These are phyloP conservation scores for Daldinia grandis DNA, from an alignment of 495 filamentous ascomycete genomes.

Conservation along the genomic window DNA sequence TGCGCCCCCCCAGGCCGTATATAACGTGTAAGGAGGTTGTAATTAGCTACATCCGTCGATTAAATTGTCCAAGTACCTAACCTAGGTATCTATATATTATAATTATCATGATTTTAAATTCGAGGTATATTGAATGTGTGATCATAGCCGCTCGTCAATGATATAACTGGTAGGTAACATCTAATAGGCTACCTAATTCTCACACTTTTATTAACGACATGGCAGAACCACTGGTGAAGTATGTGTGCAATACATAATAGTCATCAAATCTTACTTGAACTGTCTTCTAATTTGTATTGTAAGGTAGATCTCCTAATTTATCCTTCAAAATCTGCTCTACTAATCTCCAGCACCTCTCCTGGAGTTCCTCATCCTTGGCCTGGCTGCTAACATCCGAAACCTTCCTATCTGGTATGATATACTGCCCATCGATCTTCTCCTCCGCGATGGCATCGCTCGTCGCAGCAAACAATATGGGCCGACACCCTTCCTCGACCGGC, in stretches of 20 bases:
- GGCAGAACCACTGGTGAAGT: background rate
- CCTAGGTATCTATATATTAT: too few species aligned
- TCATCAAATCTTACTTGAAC: background rate
- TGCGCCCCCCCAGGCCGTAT: constrained; percentile 31
- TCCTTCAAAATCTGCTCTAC: constrained; percentile 50
- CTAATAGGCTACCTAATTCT: background rate
- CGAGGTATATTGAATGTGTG: too few species aligned
- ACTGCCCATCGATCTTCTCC: constrained; percentile 59
- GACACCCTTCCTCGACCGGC: constrained; percentile 56
- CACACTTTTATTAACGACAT: background rate
- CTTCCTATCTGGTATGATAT: constrained; percentile 64
- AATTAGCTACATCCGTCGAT: background rate
- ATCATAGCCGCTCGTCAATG: too few species aligned
- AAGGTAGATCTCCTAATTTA: constrained; percentile 39
- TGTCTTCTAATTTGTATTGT: background rate
- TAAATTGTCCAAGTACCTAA: too few species aligned
- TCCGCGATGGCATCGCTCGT: constrained; percentile 55
- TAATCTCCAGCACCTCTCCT: constrained; percentile 53
- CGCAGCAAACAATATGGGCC: constrained; percentile 59
- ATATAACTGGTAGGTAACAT: background rate
- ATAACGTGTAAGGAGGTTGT: constrained; percentile 10
- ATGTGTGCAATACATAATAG: background rate
- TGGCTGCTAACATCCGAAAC: constrained; percentile 52
- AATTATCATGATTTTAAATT: too few species aligned
- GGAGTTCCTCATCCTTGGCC: constrained; percentile 49